These are phyloP conservation scores for Fusarium foetens DNA, from an alignment of 2,329 filamentous ascomycete species.

Conservation along the genomic window DNA sequence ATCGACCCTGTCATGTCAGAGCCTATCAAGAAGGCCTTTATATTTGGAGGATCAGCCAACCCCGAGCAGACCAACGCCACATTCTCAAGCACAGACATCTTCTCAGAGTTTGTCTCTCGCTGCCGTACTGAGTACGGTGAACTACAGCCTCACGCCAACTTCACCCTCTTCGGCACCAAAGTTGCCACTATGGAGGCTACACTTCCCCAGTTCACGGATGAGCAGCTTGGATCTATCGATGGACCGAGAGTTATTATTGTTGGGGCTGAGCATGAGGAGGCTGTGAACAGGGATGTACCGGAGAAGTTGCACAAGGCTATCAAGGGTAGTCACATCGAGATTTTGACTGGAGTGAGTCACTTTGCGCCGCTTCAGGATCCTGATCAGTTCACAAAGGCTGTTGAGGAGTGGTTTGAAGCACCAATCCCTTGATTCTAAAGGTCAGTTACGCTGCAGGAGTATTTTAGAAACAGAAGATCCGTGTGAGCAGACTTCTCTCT, in stretches of 20 bases:
- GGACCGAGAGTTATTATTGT: slow-evolving; percentile 47
- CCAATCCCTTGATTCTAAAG: neutral
- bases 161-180: slow-evolving; percentile 51
- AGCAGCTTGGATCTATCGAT: slow-evolving; percentile 45
- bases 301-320: slow-evolving; percentile 50
- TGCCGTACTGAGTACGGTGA: slow-evolving; percentile 50
- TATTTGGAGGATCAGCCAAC: slow-evolving; percentile 51
- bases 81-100: slow-evolving; percentile 48
- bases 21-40: slow-evolving; percentile 53
- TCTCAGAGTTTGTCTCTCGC: slow-evolving; percentile 48
- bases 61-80: slow-evolving; percentile 50
- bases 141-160: slow-evolving; percentile 51
- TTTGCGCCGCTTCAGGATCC: slow-evolving; percentile 57
- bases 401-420: slow-evolving; percentile 42
- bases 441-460: neutral
- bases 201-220: slow-evolving; percentile 48
- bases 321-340: slow-evolving; percentile 50
- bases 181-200: slow-evolving; percentile 51
- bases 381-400: slow-evolving; percentile 47
- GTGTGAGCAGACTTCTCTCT: neutral
- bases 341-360: slow-evolving; percentile 53
- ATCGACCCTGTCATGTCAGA: slow-evolving; percentile 46
- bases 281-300: slow-evolving; percentile 52
- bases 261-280: slow-evolving; percentile 51
- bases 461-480: neutral